phyloP scores from a whole-genome alignment of 495 filamentous ascomycete genomes.

The Lineolata rhizophorae region DNA sequence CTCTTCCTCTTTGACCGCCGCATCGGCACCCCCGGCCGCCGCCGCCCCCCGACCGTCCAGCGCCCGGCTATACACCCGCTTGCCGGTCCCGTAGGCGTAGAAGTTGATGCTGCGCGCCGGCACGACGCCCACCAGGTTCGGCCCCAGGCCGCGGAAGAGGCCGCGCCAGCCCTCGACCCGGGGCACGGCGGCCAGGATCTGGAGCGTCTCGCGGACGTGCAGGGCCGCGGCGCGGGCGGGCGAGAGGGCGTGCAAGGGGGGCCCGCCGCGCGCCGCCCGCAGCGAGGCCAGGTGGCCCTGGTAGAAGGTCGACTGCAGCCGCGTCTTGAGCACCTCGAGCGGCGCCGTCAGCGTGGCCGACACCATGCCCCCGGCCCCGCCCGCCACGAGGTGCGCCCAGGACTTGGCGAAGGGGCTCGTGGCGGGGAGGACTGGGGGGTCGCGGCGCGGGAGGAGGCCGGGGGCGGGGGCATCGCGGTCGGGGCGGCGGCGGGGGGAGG shows the following conservation, averaged over 20 bases:
- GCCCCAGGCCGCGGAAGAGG: constrained; percentile 73
- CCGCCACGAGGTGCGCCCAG: constrained; percentile 76
- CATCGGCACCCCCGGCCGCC: constrained; percentile 46
- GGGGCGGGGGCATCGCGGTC: too few relatives aligned
- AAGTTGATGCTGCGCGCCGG: constrained; percentile 78
- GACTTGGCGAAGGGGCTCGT: constrained; percentile 41
- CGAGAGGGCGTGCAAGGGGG: constrained; percentile 23
- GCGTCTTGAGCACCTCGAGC: constrained; percentile 76
- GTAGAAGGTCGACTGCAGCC: constrained; percentile 81
- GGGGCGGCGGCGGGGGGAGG: too few relatives aligned
- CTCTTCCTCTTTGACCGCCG: constrained; percentile 39
- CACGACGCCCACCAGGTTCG: constrained; percentile 70
- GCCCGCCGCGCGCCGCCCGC: constrained; percentile 24
- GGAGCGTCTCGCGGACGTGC: constrained; percentile 56
- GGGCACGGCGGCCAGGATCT: constrained; percentile 60
- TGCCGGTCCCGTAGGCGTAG: constrained; percentile 74
- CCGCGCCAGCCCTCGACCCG: constrained; percentile 59
- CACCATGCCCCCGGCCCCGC: constrained; percentile 73
- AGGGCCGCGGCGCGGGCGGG: constrained; percentile 26
- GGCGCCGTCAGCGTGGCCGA: constrained; percentile 68
- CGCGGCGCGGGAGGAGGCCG: too few relatives aligned
- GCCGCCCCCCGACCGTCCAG: constrained; percentile 43
- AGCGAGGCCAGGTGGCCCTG: constrained; percentile 35
- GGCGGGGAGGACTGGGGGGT: too few relatives aligned
- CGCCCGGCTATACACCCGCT: constrained; percentile 44